Conservation (phyloP, 306 rosid species). For the Cyamopsis tetragonoloba region DNA sequence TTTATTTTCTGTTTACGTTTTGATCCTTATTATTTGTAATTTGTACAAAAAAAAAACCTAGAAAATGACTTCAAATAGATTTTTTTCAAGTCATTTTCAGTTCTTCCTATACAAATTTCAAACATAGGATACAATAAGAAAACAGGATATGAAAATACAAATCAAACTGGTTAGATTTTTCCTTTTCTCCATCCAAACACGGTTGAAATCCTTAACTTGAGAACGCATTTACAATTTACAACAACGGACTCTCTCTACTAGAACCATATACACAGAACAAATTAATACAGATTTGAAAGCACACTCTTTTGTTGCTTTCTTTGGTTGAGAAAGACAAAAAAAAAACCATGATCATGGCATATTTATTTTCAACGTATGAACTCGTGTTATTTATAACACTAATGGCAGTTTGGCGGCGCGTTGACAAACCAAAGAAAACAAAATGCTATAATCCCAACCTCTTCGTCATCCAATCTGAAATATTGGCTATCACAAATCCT, state of each 20-base stretch:
- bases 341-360: neutral
- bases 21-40: no score
- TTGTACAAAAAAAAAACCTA: no score
- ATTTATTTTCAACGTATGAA: constrained; percentile 17
- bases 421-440: neutral
- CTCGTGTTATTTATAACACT: constrained; percentile 20
- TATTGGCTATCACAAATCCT: constrained; percentile 92
- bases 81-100: no score
- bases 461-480: constrained; percentile 65
- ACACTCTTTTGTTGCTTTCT: constrained; percentile 26
- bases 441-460: constrained; percentile 62
- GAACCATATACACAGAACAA: constrained; percentile 41
- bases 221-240: neutral
- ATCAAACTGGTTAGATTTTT: no score
- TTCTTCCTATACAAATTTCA: no score
- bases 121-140: no score
- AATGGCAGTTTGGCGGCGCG: constrained; percentile 1
- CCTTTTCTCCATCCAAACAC: no score
- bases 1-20: no score
- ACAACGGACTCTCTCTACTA: constrained; percentile 26
- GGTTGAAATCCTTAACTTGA: no score
- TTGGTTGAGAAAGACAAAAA: constrained; percentile 21
- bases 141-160: no score
- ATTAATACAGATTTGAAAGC: constrained; percentile 18
- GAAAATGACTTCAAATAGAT: no score